Evolutionary conservation across 1,284 basidiomycete species (phyloP), one percentile per base, ranked within the genome.

Genomic region (Ustilago cynodontis): DNA sequence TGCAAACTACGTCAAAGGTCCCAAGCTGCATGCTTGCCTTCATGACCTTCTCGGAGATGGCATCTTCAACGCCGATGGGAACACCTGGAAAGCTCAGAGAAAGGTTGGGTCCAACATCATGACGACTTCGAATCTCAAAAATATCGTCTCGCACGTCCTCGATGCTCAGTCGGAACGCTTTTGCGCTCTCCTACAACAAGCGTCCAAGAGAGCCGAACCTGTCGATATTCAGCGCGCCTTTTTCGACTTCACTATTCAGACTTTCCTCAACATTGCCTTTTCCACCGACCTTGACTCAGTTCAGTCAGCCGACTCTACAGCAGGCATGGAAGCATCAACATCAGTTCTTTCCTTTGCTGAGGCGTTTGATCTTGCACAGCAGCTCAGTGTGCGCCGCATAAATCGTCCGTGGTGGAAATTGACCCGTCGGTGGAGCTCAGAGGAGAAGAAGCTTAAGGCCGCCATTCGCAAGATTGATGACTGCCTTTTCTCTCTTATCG

Each of bases 221-320:
- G 35, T 69, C 55, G 50, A 69, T 47, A 20, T 68, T 28, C 65
- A 68, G 31, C 39, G 60, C 26, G 45, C 55, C 35, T 70, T 53
- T 39, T 70, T 70, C 59, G 33, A 63, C 9, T 70, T 70, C 35
- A 70, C 67, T 3, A 55, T 70, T 20, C 45, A 37, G 50, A 53
- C 60, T 26, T 70, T 70, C 35, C 41, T 57, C 64, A 70, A 57
- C 35, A 70, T 70, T 28, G 67, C 67, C 20, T 70, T 70, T 49
- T 43, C 33, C 45, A 41, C 47, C 33, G 58, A 67, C 45, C 59
- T 56, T 22, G 37, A 31, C 26, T 39, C 58, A 1, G 52, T 60
- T 16, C 53, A 57, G 18, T 43, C 54, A 18, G 49, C 53, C 14
- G 53, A 51, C 26, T 29, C 39, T 20, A 52, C 45, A 4, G 52